phyloP scores from a whole-genome alignment of 352 stramenopile genomes.

The Phytopythium litorale region DNA sequence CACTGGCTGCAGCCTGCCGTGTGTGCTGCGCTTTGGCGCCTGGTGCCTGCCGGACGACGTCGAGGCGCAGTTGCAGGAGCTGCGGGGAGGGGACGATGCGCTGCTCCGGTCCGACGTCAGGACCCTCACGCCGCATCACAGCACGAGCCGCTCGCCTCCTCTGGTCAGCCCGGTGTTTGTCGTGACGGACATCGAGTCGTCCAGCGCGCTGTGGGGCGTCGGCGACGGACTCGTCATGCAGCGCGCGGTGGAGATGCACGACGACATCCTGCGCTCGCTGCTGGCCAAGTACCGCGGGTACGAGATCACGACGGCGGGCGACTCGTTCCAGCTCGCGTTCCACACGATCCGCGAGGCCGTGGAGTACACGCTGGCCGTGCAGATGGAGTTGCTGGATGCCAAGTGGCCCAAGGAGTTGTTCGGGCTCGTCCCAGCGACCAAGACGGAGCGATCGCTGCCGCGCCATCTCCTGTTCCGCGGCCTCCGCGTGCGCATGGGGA shows the following conservation, averaged over 20 bases:
- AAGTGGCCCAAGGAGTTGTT: conserved; percentile 33
- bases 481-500: conserved; percentile 72
- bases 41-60: conserved; percentile 20
- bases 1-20: conserved; percentile 19
- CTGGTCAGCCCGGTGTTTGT: conserved; percentile 28
- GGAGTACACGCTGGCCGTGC: conserved; percentile 29
- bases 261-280: conserved; percentile 24
- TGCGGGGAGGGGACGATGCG: conserved; percentile 4
- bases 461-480: conserved; percentile 53
- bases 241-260: conserved; percentile 23
- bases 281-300: conserved; percentile 35
- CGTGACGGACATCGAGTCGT: conserved; percentile 40
- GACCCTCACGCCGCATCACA: conserved; percentile 3
- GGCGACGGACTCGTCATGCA: conserved; percentile 20
- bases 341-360: conserved; percentile 33
- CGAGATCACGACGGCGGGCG: conserved; percentile 46
- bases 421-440: conserved; percentile 19
- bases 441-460: conserved; percentile 10
- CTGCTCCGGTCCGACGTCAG: background rate
- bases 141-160: background rate
- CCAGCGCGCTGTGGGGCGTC: conserved; percentile 29
- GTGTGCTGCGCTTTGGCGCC: conserved; percentile 9
- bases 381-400: conserved; percentile 21
- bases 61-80: conserved; percentile 16
- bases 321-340: conserved; percentile 47